These are phyloP conservation scores for Pulveroboletus frians DNA, from an alignment of 768 basidiomycete genomes.

Conservation along the genomic window DNA sequence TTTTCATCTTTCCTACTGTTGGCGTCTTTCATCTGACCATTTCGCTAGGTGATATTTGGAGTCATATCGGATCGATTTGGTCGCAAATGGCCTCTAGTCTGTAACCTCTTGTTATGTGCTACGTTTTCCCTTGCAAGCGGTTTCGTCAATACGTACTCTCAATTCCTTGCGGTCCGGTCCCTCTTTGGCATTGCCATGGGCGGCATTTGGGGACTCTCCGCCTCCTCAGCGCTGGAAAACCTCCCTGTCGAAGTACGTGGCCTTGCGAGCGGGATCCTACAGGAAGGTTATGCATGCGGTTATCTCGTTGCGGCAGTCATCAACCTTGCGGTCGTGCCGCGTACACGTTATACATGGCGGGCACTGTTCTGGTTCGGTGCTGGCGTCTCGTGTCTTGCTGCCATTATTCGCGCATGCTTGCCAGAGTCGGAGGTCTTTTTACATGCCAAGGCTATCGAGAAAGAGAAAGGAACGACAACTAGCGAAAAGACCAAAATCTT, in stretches of 20 bases:
- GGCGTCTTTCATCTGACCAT: neutral
- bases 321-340: slow-evolving; percentile 57
- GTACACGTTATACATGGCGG: slow-evolving; percentile 53
- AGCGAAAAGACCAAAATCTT: slow-evolving; percentile 63
- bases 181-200: slow-evolving; percentile 89
- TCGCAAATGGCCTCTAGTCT: slow-evolving; percentile 88
- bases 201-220: slow-evolving; percentile 81
- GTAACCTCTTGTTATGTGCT: slow-evolving; percentile 66
- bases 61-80: slow-evolving; percentile 85
- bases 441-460: slow-evolving; percentile 53
- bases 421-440: slow-evolving; percentile 80
- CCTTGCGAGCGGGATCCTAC: slow-evolving; percentile 76
- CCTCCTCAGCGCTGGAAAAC: slow-evolving; percentile 83
- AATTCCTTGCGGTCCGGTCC: slow-evolving; percentile 79
- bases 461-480: slow-evolving; percentile 33
- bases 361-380: slow-evolving; percentile 77
- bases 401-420: slow-evolving; percentile 55
- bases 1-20: neutral
- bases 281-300: slow-evolving; percentile 86
- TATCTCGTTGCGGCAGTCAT: slow-evolving; percentile 81
- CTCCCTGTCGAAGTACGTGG: slow-evolving; percentile 85
- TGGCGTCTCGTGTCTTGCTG: slow-evolving; percentile 67
- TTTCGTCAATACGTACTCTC: slow-evolving; percentile 68
- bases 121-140: slow-evolving; percentile 74
- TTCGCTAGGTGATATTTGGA: slow-evolving; percentile 60